phyloP scores from a whole-genome alignment of 2,329 filamentous ascomycete genomes.

The Lecanicillium sp. region DNA sequence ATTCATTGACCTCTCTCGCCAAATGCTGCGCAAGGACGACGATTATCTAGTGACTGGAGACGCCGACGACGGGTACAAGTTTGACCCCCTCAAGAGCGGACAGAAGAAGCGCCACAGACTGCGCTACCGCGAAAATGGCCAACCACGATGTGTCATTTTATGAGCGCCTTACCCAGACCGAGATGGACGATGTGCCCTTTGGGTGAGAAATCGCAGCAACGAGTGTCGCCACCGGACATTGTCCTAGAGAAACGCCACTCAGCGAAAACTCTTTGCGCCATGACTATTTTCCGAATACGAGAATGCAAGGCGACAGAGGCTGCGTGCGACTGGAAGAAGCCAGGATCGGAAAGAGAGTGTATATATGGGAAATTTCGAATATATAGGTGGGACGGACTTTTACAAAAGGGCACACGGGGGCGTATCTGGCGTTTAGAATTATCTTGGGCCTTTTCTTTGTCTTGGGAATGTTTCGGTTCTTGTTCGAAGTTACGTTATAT shows the following conservation, averaged over 20 bases:
- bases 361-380: neutral
- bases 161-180: conserved; percentile 23
- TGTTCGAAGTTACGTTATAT: neutral
- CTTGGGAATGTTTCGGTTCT: neutral
- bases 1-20: conserved; percentile 76
- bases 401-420: neutral
- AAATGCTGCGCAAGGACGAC: conserved; percentile 73
- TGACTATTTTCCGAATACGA: too few relatives aligned
- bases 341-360: too few relatives aligned
- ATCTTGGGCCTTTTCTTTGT: conserved; percentile 1
- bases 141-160: conserved; percentile 39
- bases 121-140: conserved; percentile 26
- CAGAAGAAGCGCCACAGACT: conserved; percentile 26
- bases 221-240: neutral
- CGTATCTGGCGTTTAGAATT: neutral
- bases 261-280: too few relatives aligned
- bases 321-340: too few relatives aligned
- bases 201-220: neutral
- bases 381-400: neutral
- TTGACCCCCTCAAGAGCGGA: conserved; percentile 28
- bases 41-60: conserved; percentile 30
- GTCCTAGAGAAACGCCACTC: too few relatives aligned
- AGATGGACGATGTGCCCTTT: neutral
- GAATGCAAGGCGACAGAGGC: too few relatives aligned
- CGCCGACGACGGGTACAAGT: conserved; percentile 37